These are phyloP conservation scores for Aspergillus pseudoterreus DNA, from an alignment of 2,329 filamentous ascomycete genomes.

Conservation along the genomic window DNA sequence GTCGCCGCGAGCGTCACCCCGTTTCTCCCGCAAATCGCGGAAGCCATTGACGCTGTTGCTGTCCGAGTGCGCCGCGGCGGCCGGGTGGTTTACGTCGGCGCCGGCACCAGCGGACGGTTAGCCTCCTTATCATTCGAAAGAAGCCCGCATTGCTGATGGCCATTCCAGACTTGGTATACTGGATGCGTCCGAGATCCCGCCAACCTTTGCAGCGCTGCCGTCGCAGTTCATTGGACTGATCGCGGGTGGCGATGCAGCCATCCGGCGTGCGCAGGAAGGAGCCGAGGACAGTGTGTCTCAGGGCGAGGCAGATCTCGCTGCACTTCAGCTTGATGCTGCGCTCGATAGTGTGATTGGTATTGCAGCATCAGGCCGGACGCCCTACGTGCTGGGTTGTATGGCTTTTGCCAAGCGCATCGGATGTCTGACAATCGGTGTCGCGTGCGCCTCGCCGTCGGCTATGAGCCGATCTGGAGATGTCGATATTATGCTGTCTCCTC, in stretches of 20 bases:
- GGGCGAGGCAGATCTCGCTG: conserved; percentile 29
- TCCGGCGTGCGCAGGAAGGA: conserved; percentile 40
- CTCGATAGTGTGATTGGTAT: conserved; percentile 42
- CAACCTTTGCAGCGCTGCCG: conserved; percentile 39
- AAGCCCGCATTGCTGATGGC: background rate
- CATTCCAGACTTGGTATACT: conserved; percentile 35
- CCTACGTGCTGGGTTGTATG: conserved; percentile 40
- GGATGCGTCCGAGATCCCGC: conserved; percentile 43
- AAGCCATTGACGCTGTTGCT: conserved; percentile 31
- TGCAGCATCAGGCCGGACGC: conserved; percentile 42
- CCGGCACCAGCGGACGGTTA: conserved; percentile 44
- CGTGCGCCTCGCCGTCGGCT: conserved; percentile 36
- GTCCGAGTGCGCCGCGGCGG: conserved; percentile 31
- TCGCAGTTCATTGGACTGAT: conserved; percentile 42
- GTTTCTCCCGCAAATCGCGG: conserved; percentile 32
- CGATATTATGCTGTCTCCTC: conserved; percentile 34
- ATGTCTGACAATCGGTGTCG: conserved; percentile 37
- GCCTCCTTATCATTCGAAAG: conserved; percentile 1
- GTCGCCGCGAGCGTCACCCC: conserved; percentile 29
- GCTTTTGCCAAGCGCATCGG: conserved; percentile 33
- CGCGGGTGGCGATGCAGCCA: conserved; percentile 40
- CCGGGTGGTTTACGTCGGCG: conserved; percentile 37
- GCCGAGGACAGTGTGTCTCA: conserved; percentile 37
- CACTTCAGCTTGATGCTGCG: conserved; percentile 24
- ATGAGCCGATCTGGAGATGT: conserved; percentile 24